Percentiles rank a stretch among this genome's conserved stretches.
phyloP scores from a whole-genome alignment of 208 protist genomes.

The Wallacemonas rigidus region DNA sequence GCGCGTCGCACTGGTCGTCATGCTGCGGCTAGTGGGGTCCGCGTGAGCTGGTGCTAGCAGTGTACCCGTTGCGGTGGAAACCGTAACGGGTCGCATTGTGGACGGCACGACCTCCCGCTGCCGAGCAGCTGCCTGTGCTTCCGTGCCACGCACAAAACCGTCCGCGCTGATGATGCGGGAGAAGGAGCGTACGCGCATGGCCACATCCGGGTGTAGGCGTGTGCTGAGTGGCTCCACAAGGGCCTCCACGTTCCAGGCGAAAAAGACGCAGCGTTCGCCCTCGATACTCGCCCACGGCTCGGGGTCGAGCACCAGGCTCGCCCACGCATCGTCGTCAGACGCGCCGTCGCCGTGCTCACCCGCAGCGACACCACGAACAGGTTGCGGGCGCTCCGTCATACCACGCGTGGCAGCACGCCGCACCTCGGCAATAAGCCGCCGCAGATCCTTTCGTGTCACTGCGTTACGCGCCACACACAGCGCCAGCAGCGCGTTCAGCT shows the following conservation, averaged over 20 bases:
- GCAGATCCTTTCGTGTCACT: constrained; percentile 11
- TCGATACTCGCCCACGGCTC: constrained; percentile 10
- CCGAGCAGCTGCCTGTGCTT: background rate
- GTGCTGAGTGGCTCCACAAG: background rate
- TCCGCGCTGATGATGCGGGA: constrained; percentile 13
- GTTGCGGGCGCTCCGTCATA: background rate
- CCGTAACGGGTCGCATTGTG: background rate
- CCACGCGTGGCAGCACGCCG: background rate
- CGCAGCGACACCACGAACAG: background rate
- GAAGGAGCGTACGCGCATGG: constrained; percentile 7
- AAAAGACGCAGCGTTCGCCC: constrained; percentile 9
- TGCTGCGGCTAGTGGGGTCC: background rate
- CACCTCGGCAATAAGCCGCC: constrained; percentile 10
- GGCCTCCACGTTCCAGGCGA: constrained; percentile 12
- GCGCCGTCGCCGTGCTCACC: background rate
- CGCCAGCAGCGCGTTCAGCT: constrained; percentile 6
- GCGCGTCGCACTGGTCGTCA: background rate
- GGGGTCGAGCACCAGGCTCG: background rate
- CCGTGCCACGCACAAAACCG: constrained; percentile 3
- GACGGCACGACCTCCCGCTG: background rate
- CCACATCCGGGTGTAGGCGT: background rate
- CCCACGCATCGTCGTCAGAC: background rate
- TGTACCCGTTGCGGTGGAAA: background rate
- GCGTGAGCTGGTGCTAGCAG: background rate
- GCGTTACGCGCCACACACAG: constrained; percentile 13